These are phyloP conservation scores for Mikania micrantha DNA, from an alignment of 129 eudicot species.

Conservation along the genomic window DNA sequence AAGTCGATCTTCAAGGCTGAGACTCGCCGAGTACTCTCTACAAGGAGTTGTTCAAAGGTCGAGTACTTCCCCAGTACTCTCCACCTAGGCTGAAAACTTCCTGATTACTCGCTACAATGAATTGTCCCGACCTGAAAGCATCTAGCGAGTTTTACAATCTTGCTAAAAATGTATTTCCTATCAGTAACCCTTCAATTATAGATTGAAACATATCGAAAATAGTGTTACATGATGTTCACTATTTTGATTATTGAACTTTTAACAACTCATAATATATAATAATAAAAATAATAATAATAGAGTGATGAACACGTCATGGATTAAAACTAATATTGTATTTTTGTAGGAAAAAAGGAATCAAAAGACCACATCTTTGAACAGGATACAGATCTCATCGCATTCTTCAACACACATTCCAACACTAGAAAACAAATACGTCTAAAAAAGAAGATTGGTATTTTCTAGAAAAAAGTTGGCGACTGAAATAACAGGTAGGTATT, in stretches of 20 bases:
- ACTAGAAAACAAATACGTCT: slow-evolving; percentile 27
- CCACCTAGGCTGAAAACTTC: no score
- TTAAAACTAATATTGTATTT: not conserved
- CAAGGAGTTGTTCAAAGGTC: no score
- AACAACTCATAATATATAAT: not conserved
- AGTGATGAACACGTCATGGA: slow-evolving; percentile 21
- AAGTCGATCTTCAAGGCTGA: no score
- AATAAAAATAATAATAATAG: no score
- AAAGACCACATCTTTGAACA: slow-evolving; percentile 10
- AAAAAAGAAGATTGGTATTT: slow-evolving; percentile 8
- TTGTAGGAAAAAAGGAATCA: slow-evolving; percentile 19
- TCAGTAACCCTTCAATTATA: not conserved
- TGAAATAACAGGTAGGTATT: slow-evolving; percentile 29
- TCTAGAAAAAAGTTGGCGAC: slow-evolving; percentile 29
- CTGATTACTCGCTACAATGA: no score
- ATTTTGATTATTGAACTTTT: not conserved
- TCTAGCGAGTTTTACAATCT: no score
- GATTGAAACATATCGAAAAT: not conserved
- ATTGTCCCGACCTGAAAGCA: no score
- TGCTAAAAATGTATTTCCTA: no score
- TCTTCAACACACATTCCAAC: slow-evolving; percentile 17
- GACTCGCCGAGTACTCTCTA: no score
- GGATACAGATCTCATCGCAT: slow-evolving; percentile 14
- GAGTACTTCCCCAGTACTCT: no score
- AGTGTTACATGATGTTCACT: not conserved